A percentile compares a stretch with the other conserved stretches of the same genome.
These are phyloP conservation scores for Circinella minor DNA, from an alignment of 371 early-diverging fungal genomes.

Conservation along the genomic window DNA sequence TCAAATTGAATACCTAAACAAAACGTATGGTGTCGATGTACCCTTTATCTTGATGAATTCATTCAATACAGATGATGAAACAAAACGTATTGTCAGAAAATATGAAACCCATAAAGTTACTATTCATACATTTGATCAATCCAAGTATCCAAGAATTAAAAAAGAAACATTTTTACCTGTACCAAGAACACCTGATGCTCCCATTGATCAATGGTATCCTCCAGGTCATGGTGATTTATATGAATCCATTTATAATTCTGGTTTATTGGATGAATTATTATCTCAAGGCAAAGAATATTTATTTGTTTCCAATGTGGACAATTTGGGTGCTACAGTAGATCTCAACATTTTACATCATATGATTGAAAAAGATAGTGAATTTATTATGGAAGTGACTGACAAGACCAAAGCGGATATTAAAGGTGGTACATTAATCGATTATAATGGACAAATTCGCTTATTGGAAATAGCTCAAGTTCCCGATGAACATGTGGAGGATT, in stretches of 20 bases:
- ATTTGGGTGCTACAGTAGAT: conserved; percentile 99
- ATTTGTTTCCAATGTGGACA: conserved; percentile 99
- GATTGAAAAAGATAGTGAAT: conserved; percentile 89
- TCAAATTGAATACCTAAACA: conserved; percentile 98
- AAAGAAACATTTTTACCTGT: conserved; percentile 93
- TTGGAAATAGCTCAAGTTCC: conserved; percentile 99
- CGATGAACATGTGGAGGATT: conserved; percentile 95
- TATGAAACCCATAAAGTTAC: conserved; percentile 89
- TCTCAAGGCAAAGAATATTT: conserved; percentile 98
- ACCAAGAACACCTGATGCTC: conserved; percentile 66
- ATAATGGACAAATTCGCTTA: conserved; percentile 93
- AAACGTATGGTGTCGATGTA: conserved; percentile 85
- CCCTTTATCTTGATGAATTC: conserved; percentile 99
- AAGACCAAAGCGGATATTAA: conserved; percentile 99
- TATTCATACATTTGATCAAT: conserved; percentile 99
- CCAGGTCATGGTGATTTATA: conserved; percentile 99
- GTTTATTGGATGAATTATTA: conserved; percentile 94
- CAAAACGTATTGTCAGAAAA: conserved; percentile 95
- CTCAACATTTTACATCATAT: conserved; percentile 92
- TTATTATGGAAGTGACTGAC: conserved; percentile 99
- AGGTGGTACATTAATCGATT: conserved; percentile 99
- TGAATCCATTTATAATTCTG: conserved; percentile 92
- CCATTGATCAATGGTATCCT: conserved; percentile 81
- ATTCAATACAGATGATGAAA: conserved; percentile 99
- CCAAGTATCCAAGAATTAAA: conserved; percentile 94